Conservation (phyloP, 2,329 filamentous ascomycete genomes). For the Colletotrichum spinosum region DNA sequence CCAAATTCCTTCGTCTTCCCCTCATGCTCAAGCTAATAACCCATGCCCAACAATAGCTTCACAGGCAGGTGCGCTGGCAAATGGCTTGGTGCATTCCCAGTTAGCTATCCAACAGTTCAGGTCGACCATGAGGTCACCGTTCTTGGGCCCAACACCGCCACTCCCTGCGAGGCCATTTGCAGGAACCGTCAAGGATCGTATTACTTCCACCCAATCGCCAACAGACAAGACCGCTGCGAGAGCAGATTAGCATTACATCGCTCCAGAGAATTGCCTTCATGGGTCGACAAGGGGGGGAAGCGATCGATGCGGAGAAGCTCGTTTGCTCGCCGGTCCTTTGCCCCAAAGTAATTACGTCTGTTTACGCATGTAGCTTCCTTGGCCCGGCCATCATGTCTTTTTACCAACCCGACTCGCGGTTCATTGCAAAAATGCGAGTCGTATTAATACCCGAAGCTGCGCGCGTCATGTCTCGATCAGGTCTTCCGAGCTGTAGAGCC, state of each 20-base stretch:
- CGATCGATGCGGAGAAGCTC: constrained; percentile 36
- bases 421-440: constrained; percentile 6
- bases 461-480: constrained; percentile 15
- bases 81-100: constrained; percentile 16
- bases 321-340: constrained; percentile 26
- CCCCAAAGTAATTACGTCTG: constrained; percentile 36
- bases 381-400: constrained; percentile 27
- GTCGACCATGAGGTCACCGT: constrained; percentile 19
- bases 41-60: constrained; percentile 26
- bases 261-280: constrained; percentile 25
- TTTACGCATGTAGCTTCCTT: constrained; percentile 17
- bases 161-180: constrained; percentile 19
- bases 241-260: constrained; percentile 35
- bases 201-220: constrained; percentile 32
- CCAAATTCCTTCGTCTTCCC: constrained; percentile 23
- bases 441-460: constrained; percentile 38
- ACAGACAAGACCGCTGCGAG: constrained; percentile 33
- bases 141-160: constrained; percentile 21
- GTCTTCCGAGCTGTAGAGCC: constrained; percentile 18
- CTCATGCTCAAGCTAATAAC: constrained; percentile 9
- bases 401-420: constrained; percentile 1
- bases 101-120: constrained; percentile 14
- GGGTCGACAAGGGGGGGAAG: neutral
- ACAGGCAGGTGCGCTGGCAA: constrained; percentile 14
- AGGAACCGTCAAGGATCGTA: constrained; percentile 30